Conservation (phyloP, 192 early-diverging fungal species). For the Umbelopsis sp. region DNA sequence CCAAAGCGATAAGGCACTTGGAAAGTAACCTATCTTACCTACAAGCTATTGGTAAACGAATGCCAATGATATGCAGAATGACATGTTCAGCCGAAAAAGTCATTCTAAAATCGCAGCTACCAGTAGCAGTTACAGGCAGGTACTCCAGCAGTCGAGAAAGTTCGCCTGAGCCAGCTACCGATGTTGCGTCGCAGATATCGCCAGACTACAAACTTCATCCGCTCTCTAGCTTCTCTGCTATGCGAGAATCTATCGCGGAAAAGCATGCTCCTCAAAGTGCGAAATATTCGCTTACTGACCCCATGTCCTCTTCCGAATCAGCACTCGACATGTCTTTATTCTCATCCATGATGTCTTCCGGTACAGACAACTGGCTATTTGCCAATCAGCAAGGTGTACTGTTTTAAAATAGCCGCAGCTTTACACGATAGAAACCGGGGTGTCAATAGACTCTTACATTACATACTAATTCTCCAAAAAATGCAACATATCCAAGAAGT, state of each 20-base stretch:
- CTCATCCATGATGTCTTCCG: constrained; percentile 11
- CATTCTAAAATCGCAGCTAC: neutral
- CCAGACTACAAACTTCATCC: constrained; percentile 22
- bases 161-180: neutral
- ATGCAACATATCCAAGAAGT: no score
- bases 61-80: neutral
- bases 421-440: neutral
- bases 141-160: neutral
- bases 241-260: constrained; percentile 10
- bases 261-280: constrained; percentile 22
- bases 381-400: constrained; percentile 15
- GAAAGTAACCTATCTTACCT: constrained; percentile 5
- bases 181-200: constrained; percentile 5
- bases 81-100: neutral
- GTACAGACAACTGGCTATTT: constrained; percentile 5
- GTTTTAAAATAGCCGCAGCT: neutral
- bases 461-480: no score
- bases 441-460: no score
- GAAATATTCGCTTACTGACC: neutral
- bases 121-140: neutral
- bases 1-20: neutral
- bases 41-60: neutral
- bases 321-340: constrained; percentile 6
- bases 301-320: neutral
- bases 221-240: constrained; percentile 3